These are phyloP conservation scores for Cladosporium colombiae DNA, from an alignment of 2,329 filamentous ascomycete species.

Conservation along the genomic window DNA sequence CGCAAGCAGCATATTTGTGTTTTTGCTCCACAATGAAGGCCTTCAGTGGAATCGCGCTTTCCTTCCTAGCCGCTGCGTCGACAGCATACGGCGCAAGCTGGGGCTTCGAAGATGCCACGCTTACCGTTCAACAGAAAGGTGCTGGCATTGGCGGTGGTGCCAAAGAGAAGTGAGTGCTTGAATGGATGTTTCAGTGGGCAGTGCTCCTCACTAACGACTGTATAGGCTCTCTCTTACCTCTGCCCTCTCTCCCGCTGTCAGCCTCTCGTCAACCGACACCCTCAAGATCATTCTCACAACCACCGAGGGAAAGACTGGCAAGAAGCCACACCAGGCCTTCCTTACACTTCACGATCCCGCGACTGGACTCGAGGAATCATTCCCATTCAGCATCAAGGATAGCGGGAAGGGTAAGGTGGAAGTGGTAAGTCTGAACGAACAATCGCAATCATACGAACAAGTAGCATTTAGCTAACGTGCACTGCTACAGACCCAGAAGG, in stretches of 20 bases:
- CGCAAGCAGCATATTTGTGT: background rate
- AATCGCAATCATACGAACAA: background rate
- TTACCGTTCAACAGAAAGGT: constrained; percentile 64
- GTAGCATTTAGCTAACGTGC: constrained; percentile 19
- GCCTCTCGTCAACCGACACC: constrained; percentile 67
- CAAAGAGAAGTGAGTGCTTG: constrained; percentile 58
- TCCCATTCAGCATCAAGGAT: constrained; percentile 80
- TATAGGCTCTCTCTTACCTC: constrained; percentile 50
- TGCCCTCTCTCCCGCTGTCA: constrained; percentile 58
- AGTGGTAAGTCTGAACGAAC: constrained; percentile 61
- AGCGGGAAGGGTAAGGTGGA: constrained; percentile 83
- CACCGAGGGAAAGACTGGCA: constrained; percentile 73
- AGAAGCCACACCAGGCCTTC: constrained; percentile 92
- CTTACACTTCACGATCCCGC: constrained; percentile 74
- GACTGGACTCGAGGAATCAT: constrained; percentile 82
- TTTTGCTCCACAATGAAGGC: constrained; percentile 31
- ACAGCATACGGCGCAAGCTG: constrained; percentile 57
- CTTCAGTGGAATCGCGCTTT: constrained; percentile 24
- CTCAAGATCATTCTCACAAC: constrained; percentile 82
- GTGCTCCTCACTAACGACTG: constrained; percentile 17
- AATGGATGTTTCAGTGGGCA: background rate
- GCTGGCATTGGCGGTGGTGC: constrained; percentile 51
- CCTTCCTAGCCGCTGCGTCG: constrained; percentile 28
- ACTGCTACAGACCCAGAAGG: constrained; percentile 71
- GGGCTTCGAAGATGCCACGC: constrained; percentile 72